These are phyloP conservation scores for Psilocybe azurescens DNA, from an alignment of 768 basidiomycete species.

Conservation along the genomic window DNA sequence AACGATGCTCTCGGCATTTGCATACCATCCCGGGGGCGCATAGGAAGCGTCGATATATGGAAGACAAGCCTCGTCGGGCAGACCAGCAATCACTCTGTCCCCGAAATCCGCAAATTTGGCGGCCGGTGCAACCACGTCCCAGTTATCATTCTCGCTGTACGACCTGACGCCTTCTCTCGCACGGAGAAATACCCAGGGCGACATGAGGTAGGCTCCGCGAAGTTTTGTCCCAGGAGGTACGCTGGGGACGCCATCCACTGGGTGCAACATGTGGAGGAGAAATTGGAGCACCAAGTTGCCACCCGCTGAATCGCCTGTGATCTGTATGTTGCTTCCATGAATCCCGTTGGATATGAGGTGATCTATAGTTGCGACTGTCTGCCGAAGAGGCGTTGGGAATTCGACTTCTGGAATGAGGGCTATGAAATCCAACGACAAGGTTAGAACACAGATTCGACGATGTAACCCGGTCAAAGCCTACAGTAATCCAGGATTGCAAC, in stretches of 20 bases:
- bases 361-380: conserved; percentile 31
- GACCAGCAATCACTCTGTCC: conserved; percentile 25
- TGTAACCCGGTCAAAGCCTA: conserved; percentile 1
- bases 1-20: conserved; percentile 25
- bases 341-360: conserved; percentile 32
- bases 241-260: conserved; percentile 20
- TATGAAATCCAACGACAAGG: conserved; percentile 1
- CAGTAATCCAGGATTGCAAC: conserved; percentile 19
- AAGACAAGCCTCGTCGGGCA: conserved; percentile 29
- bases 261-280: conserved; percentile 37
- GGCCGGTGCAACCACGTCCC: conserved; percentile 15
- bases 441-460: neutral
- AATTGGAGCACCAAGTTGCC: conserved; percentile 37
- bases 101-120: conserved; percentile 24
- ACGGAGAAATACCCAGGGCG: conserved; percentile 27
- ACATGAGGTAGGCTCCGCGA: conserved; percentile 36
- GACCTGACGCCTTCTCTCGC: conserved; percentile 9
- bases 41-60: conserved; percentile 28
- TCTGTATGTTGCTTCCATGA: conserved; percentile 30
- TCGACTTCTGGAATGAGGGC: conserved; percentile 30
- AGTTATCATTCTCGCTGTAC: conserved; percentile 9
- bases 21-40: conserved; percentile 32
- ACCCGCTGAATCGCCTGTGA: conserved; percentile 42
- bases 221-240: conserved; percentile 26
- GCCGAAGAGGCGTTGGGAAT: conserved; percentile 37